A percentile compares a stretch with the other conserved stretches of the same genome.
Conservation (phyloP, 73 alveolate genomes). For the Paramecium caudatum region DNA sequence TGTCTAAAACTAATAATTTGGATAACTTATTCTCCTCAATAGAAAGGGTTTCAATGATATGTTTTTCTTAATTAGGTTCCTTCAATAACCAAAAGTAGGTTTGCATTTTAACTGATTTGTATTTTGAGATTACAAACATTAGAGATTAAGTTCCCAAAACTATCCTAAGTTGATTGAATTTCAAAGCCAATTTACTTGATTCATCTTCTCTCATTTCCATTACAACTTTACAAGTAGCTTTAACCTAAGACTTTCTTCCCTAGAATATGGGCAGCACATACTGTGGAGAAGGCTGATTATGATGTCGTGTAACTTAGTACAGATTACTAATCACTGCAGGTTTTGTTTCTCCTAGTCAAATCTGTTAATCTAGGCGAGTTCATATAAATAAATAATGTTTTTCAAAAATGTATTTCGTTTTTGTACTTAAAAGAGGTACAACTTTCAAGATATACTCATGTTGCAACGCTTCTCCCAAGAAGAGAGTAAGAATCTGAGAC, state of each 20-base stretch:
- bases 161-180: constrained; percentile 36
- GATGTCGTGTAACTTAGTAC: background rate
- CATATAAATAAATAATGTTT: constrained; percentile 32
- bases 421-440: constrained; percentile 23
- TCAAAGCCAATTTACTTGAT: constrained; percentile 28
- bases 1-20: no score
- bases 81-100: background rate
- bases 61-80: background rate
- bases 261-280: no score
- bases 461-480: constrained; percentile 19
- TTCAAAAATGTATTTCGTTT: background rate
- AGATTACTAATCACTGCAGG: background rate
- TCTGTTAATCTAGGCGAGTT: background rate
- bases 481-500: constrained; percentile 23
- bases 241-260: constrained; percentile 9
- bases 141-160: constrained; percentile 40
- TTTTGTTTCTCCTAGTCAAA: background rate
- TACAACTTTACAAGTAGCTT: constrained; percentile 31
- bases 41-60: background rate
- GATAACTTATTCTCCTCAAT: background rate
- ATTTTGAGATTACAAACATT: background rate
- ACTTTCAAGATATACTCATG: constrained; percentile 11
- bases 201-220: constrained; percentile 57
- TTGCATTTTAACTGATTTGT: background rate
- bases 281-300: background rate